Conservation (phyloP, 1,139 yeast species). For the Ogataea hybrid region DNA sequence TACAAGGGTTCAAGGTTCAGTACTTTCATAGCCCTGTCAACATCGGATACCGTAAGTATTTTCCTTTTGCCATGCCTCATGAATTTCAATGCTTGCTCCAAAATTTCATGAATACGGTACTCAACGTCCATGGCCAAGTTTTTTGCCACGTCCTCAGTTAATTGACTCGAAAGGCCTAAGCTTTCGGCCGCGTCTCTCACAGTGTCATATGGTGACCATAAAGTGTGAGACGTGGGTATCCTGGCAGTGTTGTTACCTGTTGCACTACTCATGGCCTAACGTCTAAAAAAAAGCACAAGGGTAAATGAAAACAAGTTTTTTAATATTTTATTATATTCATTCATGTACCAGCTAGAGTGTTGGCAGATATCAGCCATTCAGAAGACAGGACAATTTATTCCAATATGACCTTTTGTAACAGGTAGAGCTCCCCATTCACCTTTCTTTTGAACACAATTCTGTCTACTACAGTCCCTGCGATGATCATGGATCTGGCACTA, state of each 20-base stretch:
- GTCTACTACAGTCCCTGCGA: conserved; percentile 61
- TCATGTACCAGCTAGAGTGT: neutral
- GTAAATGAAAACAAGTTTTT: neutral
- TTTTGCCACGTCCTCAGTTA: conserved; percentile 91
- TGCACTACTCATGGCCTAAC: conserved; percentile 2
- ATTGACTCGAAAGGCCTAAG: conserved; percentile 63
- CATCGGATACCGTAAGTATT: conserved; percentile 76
- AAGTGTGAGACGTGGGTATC: conserved; percentile 63
- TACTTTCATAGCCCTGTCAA: conserved; percentile 76
- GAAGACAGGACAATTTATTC: too few relatives aligned
- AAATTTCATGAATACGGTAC: conserved; percentile 90
- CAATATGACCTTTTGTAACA: conserved; percentile 36
- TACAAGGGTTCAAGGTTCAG: conserved; percentile 86
- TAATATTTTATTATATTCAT: neutral
- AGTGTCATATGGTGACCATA: conserved; percentile 98
- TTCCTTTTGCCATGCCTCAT: conserved; percentile 93
- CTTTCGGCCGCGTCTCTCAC: conserved; percentile 96
- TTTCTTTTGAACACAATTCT: conserved; percentile 57
- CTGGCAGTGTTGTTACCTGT: conserved; percentile 15
- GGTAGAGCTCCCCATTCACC: conserved; percentile 57
- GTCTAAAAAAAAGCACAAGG: too few relatives aligned
- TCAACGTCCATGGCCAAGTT: conserved; percentile 98
- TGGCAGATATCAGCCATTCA: neutral
- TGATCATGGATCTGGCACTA: conserved; percentile 57
- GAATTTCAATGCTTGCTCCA: conserved; percentile 93